These are phyloP conservation scores for Suaeda aralocaspica DNA, from an alignment of 148 eudicot species.

Conservation along the genomic window DNA sequence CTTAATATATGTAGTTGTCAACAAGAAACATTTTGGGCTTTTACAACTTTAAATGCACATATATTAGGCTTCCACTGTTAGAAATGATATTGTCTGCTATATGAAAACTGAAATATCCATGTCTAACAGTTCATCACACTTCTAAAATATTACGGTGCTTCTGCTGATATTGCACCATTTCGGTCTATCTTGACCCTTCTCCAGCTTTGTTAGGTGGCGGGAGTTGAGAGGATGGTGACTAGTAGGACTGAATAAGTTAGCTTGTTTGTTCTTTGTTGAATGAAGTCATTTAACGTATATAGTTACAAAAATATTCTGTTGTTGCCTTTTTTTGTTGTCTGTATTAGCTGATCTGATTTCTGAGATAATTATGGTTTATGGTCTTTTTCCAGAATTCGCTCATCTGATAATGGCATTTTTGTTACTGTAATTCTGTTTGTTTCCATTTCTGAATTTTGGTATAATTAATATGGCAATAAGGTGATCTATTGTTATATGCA, in stretches of 20 bases:
- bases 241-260: background rate
- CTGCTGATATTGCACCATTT: background rate
- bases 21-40: background rate
- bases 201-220: background rate
- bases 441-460: background rate
- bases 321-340: background rate
- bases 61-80: background rate
- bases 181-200: background rate
- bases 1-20: background rate
- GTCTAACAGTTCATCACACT: background rate
- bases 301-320: background rate
- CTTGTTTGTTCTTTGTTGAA: background rate
- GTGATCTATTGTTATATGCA: background rate
- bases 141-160: background rate
- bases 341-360: background rate
- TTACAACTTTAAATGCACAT: background rate
- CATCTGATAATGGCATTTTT: background rate
- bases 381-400: background rate
- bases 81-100: background rate
- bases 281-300: background rate
- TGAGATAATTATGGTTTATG: background rate
- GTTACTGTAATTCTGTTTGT: background rate
- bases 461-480: background rate
- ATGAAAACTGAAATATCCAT: conserved; percentile 1
- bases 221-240: background rate